Percentiles rank a stretch among this genome's conserved stretches.
Evolutionary conservation across 2,329 filamentous ascomycete species (phyloP).

Genomic region (Stylonectria norvegica): DNA sequence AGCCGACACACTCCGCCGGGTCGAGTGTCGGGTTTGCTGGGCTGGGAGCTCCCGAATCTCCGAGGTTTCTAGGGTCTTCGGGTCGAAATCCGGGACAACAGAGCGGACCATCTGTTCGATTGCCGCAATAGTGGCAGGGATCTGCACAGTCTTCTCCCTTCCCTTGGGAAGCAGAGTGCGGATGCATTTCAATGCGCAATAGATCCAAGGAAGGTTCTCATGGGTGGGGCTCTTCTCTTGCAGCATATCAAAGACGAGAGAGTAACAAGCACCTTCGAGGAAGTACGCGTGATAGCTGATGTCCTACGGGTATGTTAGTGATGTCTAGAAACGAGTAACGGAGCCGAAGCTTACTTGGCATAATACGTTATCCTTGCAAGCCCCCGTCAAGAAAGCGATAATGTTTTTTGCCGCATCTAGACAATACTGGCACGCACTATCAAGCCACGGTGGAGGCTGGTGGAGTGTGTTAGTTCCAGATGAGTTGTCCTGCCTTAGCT

Average conservation of each 20-base stretch:
- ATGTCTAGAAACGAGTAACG: too few species aligned
- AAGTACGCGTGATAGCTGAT: constrained; percentile 44
- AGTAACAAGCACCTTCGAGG: constrained; percentile 39
- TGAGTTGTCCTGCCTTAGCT: constrained; percentile 34
- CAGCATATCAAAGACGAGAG: constrained; percentile 41
- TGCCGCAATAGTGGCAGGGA: constrained; percentile 23
- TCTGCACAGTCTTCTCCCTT: constrained; percentile 10
- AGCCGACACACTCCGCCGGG: constrained; percentile 10
- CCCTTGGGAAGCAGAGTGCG: constrained; percentile 31
- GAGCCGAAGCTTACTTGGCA: constrained; percentile 32
- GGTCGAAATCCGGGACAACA: constrained; percentile 25
- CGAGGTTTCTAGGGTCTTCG: constrained; percentile 18
- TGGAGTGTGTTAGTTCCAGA: constrained; percentile 10
- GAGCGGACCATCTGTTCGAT: constrained; percentile 31
- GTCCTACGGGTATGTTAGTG: constrained; percentile 31
- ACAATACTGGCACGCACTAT: constrained; percentile 41
- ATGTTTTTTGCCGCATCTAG: constrained; percentile 39
- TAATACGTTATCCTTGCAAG: constrained; percentile 37
- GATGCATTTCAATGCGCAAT: constrained; percentile 35
- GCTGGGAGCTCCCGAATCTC: constrained; percentile 14
- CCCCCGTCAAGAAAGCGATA: constrained; percentile 39
- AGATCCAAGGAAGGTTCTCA: constrained; percentile 41
- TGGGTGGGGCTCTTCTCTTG: constrained; percentile 35
- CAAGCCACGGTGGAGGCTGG: constrained; percentile 35
- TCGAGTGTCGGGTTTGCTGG: constrained; percentile 11